Conservation (phyloP, 306 rosid genomes). For the Amphicarpaea edgeworthii region DNA sequence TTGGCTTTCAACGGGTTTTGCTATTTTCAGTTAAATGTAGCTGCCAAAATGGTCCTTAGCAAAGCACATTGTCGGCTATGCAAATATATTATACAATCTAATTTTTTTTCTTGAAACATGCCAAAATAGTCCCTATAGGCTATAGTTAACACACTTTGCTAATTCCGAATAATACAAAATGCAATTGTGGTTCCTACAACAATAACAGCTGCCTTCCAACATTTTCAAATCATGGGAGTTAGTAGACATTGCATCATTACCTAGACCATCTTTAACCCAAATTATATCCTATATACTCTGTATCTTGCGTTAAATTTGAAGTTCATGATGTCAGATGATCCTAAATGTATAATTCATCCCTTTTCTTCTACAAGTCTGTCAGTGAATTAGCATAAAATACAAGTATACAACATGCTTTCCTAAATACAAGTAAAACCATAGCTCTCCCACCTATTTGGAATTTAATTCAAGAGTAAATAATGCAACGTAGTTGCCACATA, state of each 20-base stretch:
- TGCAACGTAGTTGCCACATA: constrained; percentile 14
- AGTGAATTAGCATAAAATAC: neutral
- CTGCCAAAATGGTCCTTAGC: constrained; percentile 7
- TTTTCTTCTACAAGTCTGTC: constrained; percentile 1
- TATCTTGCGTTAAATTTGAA: constrained; percentile 2
- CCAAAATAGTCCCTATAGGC: constrained; percentile 4
- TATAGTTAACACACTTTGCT: neutral
- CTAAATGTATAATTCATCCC: constrained; percentile 1
- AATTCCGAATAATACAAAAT: constrained; percentile 4
- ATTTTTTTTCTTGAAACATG: neutral
- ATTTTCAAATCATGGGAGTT: constrained; percentile 7
- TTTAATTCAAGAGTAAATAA: constrained; percentile 37
- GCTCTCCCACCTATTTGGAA: constrained; percentile 20
- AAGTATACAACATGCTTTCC: neutral
- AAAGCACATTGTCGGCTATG: neutral
- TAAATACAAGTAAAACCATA: neutral
- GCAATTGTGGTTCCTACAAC: neutral
- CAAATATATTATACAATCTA: constrained; percentile 15
- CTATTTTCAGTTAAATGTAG: neutral
- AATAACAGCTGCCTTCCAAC: constrained; percentile 8
- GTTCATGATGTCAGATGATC: constrained; percentile 24
- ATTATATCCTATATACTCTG: neutral
- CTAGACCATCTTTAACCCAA: neutral
- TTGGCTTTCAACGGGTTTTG: constrained; percentile 11
- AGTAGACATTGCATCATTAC: neutral